Evolutionary conservation across 495 filamentous ascomycete genomes (phyloP), one percentile per base, ranked within the genome.

Genomic region (Xylaria cubensis): DNA sequence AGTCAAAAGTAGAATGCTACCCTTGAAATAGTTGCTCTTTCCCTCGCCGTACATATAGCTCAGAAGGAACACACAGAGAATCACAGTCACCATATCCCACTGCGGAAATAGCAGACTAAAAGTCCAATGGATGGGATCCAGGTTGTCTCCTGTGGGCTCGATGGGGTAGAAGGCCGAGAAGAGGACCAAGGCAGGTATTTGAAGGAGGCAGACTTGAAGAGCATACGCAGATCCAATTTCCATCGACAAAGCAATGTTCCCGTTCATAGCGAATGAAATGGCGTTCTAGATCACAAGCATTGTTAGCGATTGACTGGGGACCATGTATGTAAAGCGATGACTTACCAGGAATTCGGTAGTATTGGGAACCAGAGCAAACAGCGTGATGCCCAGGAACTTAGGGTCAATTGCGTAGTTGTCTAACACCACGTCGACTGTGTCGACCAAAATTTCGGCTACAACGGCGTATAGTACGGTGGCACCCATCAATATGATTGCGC

Each of bases 231-330:
- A 97, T 74, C 96, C 96, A 73, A 99, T 98, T 79, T 99, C 96
- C 97, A 99, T 98, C 53, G 94, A 97, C 34, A 99, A 86, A 0
- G 96, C 96, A 78, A 99, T 98, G 81, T 99, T 99, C n/a, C 96
- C 96, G 76, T 99, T 98, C 97, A 99, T 99, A 55, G 96, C 96
- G 80, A 99, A 99, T 3, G 94, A 97, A 69, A 99, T 98, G 77
- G 97, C 96, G 79, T 99, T 99, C 93, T 96, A 76, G 59, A 64
- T 64, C 59, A 10, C 55, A 69, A 24, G 29, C 1, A n/a, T n/a
- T 15, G 64, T 64, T 63, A 46, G 61, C 66, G 59, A 34, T 41
- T 53, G 21, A 71, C 55, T 17, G 8, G 17, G 10, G 53, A 42
- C 48, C 13, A 55, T 32, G 29, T 24, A 55, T 34, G 8, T 26